Percentiles rank a stretch among this genome's conserved stretches.
phyloP scores from a whole-genome alignment of 805 yeast species.

The Huiozyma sinensis region DNA sequence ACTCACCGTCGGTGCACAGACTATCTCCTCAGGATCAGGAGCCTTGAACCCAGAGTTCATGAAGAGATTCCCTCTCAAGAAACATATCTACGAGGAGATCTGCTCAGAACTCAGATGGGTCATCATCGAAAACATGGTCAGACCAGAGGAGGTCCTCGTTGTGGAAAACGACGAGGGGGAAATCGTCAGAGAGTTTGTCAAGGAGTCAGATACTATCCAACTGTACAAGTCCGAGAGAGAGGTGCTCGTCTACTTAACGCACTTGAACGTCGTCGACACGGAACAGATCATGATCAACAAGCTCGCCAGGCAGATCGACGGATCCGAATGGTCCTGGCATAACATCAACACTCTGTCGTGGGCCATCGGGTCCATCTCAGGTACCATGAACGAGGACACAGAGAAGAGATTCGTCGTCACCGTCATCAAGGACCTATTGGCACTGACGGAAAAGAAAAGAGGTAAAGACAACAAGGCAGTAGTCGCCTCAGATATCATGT shows the following conservation, averaged over 20 bases:
- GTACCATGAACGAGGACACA: conserved; percentile 97
- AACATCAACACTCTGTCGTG: conserved; percentile 94
- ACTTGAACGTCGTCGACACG: conserved; percentile 87
- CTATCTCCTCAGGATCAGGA: conserved; percentile 47
- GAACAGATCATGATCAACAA: conserved; percentile 89
- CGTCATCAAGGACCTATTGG: conserved; percentile 83
- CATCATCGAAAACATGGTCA: conserved; percentile 94
- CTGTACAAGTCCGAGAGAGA: conserved; percentile 93
- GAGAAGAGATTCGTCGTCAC: conserved; percentile 89
- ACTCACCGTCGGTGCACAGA: conserved; percentile 34
- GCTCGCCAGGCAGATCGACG: conserved; percentile 86
- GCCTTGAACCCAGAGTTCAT: conserved; percentile 77
- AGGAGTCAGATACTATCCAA: conserved; percentile 94
- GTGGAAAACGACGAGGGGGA: conserved; percentile 99
- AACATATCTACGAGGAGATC: conserved; percentile 69
- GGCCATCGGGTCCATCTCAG: conserved; percentile 99
- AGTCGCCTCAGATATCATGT: conserved; percentile 99
- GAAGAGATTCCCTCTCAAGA: conserved; percentile 73
- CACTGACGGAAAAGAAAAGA: conserved; percentile 88
- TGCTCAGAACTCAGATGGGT: conserved; percentile 79
- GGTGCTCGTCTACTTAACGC: conserved; percentile 88
- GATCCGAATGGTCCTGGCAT: conserved; percentile 98
- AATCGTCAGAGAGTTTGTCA: conserved; percentile 93
- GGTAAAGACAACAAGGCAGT: conserved; percentile 98
- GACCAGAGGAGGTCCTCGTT: conserved; percentile 95